Base-by-base conservation (phyloP, 2,329 filamentous ascomycete species). In the Peltaster fructicola region DNA sequence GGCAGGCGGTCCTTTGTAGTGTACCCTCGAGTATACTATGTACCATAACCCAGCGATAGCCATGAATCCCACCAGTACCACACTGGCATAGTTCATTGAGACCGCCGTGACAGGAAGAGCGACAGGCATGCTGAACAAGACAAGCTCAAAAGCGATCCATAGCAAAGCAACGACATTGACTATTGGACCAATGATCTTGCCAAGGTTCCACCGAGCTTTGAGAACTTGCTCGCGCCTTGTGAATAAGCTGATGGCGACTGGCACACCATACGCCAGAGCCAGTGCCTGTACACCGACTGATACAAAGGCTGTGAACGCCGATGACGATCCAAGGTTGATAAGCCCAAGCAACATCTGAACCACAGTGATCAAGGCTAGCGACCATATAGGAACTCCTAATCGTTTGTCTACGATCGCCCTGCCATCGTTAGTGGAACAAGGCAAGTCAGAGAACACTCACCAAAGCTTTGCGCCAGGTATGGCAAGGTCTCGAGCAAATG, bases 271-370 rank as follows among this genome's bases (percentile, higher is more conserved):
- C 1, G 57, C 59, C 4, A 64, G 51, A 1, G 65, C 62, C 14
- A 70, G 48, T 0, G 57, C 62, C 26, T 68, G 64, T 10, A 68
- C 63, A 3, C 64, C 64, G 2, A 68, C 63, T 1, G 57, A 61
- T 7, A 56, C 53, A 27, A 63, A 61, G 2, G 57, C 59, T 0
- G 51, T 57, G 36, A 63, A 63, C 3, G 59, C 58, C 20, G 48
- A 53, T 2, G 51, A 48, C 25, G 48, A 56, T 4, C 59, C 59
- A 2, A 63, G 44, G 25, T 61, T 60, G 37, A 63, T 61, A 9
- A 63, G 40, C 0, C 57, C 57, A 1, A 63, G 51, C 3, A 62
- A 46, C 52, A 61, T 54, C 23, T 62, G 52, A 4, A 59, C 47
- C 2, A 57, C 32, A 0, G 57, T 61, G 5, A 57, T 36, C 4